A percentile compares a stretch with the other conserved stretches of the same genome.
These are phyloP conservation scores for Microstroma glucosiphilum DNA, from an alignment of 1,284 basidiomycete genomes.

Conservation along the genomic window DNA sequence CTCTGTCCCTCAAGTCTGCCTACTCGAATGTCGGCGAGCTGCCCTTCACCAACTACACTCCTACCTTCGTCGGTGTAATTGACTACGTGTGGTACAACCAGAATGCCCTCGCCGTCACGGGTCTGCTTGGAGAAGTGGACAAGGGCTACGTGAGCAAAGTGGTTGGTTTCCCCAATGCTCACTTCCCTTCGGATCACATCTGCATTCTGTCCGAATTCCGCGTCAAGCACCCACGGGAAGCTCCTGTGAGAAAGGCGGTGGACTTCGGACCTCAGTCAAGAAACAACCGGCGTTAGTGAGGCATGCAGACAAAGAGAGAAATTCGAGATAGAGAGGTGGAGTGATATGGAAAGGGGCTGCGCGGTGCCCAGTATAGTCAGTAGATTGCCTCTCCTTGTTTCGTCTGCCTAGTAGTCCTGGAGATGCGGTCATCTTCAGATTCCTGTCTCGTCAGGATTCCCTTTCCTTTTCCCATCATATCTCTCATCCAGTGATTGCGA, in stretches of 20 bases:
- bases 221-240: constrained; percentile 28
- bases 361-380: no score
- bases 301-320: no score
- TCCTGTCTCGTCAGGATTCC: no score
- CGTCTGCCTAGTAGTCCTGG: no score
- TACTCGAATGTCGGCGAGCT: constrained; percentile 58
- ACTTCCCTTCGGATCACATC: constrained; percentile 64
- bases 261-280: constrained; percentile 5
- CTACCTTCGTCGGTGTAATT: constrained; percentile 60
- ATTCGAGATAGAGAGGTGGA: no score
- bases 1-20: constrained; percentile 73
- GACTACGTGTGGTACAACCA: constrained; percentile 93
- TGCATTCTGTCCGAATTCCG: constrained; percentile 49
- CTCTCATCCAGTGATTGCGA: no score
- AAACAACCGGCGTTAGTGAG: no score
- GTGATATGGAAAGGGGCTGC: no score
- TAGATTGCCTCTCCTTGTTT: no score
- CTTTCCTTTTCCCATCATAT: no score
- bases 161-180: constrained; percentile 93
- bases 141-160: constrained; percentile 75
- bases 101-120: constrained; percentile 71
- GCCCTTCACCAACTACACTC: constrained; percentile 83
- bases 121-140: constrained; percentile 83
- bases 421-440: no score
- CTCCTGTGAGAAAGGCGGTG: not conserved